Conservation (phyloP, 2,329 filamentous ascomycete genomes). For the Alternaria sp. region DNA sequence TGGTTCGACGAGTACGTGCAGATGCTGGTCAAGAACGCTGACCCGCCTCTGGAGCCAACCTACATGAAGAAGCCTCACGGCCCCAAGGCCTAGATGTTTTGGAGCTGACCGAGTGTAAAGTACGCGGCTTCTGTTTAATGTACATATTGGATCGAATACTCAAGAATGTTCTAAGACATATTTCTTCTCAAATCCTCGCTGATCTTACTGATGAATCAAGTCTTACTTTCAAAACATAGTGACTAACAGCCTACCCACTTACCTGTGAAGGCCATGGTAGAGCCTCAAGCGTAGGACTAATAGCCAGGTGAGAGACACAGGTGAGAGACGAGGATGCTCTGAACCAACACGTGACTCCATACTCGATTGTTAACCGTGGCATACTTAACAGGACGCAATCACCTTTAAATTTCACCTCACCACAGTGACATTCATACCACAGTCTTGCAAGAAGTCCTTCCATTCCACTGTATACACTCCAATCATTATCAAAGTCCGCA, state of each 20-base stretch:
- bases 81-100: neutral
- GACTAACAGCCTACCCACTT: neutral
- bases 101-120: neutral
- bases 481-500: too few relatives aligned
- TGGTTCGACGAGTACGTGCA: slow-evolving; percentile 41
- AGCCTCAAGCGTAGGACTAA: neutral
- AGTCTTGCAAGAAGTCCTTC: too few relatives aligned
- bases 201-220: neutral
- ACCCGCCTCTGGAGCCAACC: slow-evolving; percentile 29
- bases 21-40: slow-evolving; percentile 37
- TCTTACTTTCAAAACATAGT: neutral
- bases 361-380: too few relatives aligned
- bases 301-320: neutral
- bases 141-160: neutral
- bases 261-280: neutral
- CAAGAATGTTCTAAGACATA: neutral
- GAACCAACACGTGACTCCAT: too few relatives aligned
- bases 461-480: too few relatives aligned
- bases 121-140: neutral
- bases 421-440: too few relatives aligned
- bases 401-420: too few relatives aligned
- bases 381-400: too few relatives aligned
- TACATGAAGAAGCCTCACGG: slow-evolving; percentile 18
- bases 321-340: too few relatives aligned
- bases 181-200: neutral